phyloP scores from a whole-genome alignment of 140 eudicot genomes.

The Artemisia princeps region DNA sequence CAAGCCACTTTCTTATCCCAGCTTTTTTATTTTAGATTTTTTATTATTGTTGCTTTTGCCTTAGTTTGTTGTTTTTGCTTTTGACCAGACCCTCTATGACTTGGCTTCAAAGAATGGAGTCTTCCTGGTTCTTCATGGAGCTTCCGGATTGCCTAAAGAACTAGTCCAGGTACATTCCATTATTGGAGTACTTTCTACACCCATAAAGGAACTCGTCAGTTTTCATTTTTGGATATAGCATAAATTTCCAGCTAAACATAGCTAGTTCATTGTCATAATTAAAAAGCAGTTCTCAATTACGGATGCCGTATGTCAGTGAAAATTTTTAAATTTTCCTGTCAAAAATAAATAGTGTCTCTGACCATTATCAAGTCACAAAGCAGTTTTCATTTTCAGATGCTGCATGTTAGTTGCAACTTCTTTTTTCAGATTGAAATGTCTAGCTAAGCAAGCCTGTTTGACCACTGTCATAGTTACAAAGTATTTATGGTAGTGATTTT shows the following conservation, averaged over 20 bases:
- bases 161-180: constrained; percentile 54
- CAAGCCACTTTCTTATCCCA: too few relatives aligned
- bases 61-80: background rate
- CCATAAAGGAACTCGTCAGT: background rate
- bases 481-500: background rate
- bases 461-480: background rate
- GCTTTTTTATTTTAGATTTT: too few relatives aligned
- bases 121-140: constrained; percentile 88
- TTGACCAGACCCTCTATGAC: constrained; percentile 56
- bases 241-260: background rate
- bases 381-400: background rate
- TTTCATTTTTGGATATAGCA: background rate
- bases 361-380: background rate
- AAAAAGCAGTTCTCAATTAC: background rate
- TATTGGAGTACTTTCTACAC: background rate
- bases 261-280: background rate
- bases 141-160: constrained; percentile 81
- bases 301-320: background rate
- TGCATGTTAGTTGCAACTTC: background rate
- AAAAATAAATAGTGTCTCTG: background rate
- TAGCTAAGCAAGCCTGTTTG: background rate
- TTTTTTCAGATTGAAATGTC: background rate
- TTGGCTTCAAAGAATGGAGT: constrained; percentile 66
- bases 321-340: background rate
- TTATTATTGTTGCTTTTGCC: background rate